Percentiles rank a stretch among this genome's conserved stretches.
phyloP scores from a whole-genome alignment of 2,329 filamentous ascomycete genomes.

The Penicillium psychrosexuale region DNA sequence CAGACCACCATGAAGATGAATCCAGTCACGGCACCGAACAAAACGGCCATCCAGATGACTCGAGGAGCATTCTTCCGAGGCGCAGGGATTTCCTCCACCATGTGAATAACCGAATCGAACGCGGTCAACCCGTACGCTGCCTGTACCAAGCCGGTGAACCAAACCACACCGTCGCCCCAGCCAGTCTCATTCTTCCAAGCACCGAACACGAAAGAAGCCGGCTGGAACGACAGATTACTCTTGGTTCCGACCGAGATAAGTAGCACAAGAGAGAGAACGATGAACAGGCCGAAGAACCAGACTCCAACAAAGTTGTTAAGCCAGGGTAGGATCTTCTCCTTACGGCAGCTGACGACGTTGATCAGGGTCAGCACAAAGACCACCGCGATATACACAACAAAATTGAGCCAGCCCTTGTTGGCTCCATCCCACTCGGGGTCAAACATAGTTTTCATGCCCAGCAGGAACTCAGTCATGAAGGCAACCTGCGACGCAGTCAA shows the following conservation, averaged over 20 bases:
- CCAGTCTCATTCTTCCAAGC: conserved; percentile 51
- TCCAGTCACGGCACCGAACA: conserved; percentile 50
- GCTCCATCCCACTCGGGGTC: conserved; percentile 47
- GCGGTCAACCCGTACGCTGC: conserved; percentile 57
- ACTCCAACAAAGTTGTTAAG: conserved; percentile 58
- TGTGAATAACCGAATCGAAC: conserved; percentile 59
- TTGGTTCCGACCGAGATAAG: conserved; percentile 53
- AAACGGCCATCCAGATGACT: conserved; percentile 53
- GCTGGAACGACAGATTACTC: conserved; percentile 46
- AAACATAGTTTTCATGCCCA: conserved; percentile 57
- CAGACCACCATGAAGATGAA: conserved; percentile 54
- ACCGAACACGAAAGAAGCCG: conserved; percentile 53
- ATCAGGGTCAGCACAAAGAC: conserved; percentile 49
- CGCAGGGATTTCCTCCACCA: conserved; percentile 56
- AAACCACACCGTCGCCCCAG: conserved; percentile 56
- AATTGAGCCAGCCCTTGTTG: conserved; percentile 51
- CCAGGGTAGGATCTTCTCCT: conserved; percentile 47
- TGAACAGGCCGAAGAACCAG: conserved; percentile 52
- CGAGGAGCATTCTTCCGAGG: conserved; percentile 52
- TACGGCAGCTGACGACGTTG: conserved; percentile 54
- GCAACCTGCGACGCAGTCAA: conserved; percentile 55
- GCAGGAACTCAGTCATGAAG: conserved; percentile 58
- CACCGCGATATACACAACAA: conserved; percentile 54
- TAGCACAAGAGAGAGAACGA: conserved; percentile 52
- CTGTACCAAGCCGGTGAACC: conserved; percentile 58